A percentile compares a stretch with the other conserved stretches of the same genome.
phyloP scores from a whole-genome alignment of 73 alveolate species.

The Halteria grandinella region DNA sequence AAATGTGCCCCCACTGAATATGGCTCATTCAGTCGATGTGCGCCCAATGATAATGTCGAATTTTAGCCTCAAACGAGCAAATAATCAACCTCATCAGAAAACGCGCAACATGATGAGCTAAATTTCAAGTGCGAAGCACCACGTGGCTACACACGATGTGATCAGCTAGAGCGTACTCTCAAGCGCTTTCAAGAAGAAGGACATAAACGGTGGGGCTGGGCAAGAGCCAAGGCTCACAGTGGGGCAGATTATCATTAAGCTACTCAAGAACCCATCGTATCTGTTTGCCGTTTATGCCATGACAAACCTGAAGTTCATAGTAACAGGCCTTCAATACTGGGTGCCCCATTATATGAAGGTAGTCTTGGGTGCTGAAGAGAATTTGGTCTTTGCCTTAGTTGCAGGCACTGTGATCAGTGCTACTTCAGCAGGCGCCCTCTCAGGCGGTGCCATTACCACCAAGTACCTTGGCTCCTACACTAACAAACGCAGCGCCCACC shows the following conservation, averaged over 20 bases:
- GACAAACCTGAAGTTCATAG: constrained; percentile 35
- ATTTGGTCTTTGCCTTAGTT: background rate
- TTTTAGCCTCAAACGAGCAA: too few relatives aligned
- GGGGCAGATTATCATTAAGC: background rate
- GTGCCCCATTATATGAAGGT: constrained; percentile 3
- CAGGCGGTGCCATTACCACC: constrained; percentile 24
- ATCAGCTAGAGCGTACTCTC: too few relatives aligned
- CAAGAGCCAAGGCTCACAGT: too few relatives aligned
- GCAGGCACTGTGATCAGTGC: constrained; percentile 32
- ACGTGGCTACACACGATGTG: too few relatives aligned
- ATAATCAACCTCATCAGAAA: too few relatives aligned
- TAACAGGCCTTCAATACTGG: constrained; percentile 43
- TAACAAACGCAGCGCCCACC: constrained; percentile 1
- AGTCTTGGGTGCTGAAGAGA: constrained; percentile 4
- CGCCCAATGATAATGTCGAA: too few relatives aligned
- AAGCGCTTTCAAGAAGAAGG: too few relatives aligned
- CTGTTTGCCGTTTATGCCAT: constrained; percentile 28
- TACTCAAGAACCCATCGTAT: constrained; percentile 24
- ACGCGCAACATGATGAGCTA: too few relatives aligned
- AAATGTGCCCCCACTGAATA: too few relatives aligned
- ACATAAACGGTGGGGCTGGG: too few relatives aligned
- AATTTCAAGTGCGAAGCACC: too few relatives aligned
- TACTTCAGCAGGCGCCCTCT: constrained; percentile 24
- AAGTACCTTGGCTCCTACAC: constrained; percentile 25
- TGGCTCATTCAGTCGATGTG: too few relatives aligned